Base-by-base conservation (phyloP, 1,139 yeast genomes). In the Taphrina deformans region DNA sequence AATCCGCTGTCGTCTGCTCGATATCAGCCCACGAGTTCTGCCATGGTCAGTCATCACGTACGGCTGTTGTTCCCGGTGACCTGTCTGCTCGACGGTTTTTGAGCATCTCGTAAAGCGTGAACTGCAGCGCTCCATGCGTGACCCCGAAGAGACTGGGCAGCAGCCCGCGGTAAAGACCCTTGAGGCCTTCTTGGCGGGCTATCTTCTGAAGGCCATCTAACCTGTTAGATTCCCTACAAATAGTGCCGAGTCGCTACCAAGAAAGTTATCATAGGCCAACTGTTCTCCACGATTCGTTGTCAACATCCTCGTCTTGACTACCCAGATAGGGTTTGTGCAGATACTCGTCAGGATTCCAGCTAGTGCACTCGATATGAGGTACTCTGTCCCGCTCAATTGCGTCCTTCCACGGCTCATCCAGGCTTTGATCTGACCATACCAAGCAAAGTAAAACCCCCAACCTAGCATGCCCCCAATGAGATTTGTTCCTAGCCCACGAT, bases 241-340 rank as follows among this genome's bases (percentile, higher is more conserved):
- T n/a, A n/a, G n/a, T n/a, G n/a, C n/a, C n/a, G n/a, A n/a, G n/a
- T n/a, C n/a, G n/a, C n/a, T 18, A 46, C 55, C 40, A 40, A 52
- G 21, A 40, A 51, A 35, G 31, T 52, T 45, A 51, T 31, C 12
- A 45, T 44, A 26, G 16, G 64, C 51, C 52, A 44, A 1, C 89
- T 40, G 38, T 7, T 59, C 63, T 9, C 55, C 50, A 10, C 51
- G 56, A 18, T 48, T 59, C 5, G 63, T 59, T 12, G 63, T 59
- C 41, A 93, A 79, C 69, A 92, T 87, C 67, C 98, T 79, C 0
- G 99, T 93, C 75, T 93, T 93, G 48, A 90, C 75, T 2, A 90
- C 95, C 97, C 97, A 90, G 4, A 93, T 82, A 0, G 99, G 99
- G 74, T 91, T 93, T 0, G 99, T 92, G 16, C 88, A 61, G 0